phyloP scores from a whole-genome alignment of 768 basidiomycete species.

The Leccinum barrowsii region DNA sequence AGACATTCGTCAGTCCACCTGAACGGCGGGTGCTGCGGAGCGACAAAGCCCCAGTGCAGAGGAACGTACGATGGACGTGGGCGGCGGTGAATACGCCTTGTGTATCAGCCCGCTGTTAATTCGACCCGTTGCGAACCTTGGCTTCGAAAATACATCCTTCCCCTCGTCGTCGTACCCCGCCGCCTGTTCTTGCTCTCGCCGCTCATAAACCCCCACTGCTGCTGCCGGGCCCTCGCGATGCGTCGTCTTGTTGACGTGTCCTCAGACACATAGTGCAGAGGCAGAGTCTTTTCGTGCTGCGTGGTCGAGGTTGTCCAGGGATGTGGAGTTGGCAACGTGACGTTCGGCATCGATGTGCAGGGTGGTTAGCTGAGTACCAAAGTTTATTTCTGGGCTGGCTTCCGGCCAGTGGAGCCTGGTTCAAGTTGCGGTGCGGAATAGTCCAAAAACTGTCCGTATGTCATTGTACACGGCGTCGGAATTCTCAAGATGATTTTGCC shows the following conservation, averaged over 20 bases:
- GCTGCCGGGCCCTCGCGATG: constrained; percentile 34
- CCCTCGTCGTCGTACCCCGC: constrained; percentile 54
- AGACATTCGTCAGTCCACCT: neutral
- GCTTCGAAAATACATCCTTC: constrained; percentile 61
- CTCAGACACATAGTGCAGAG: constrained; percentile 51
- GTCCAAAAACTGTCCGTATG: too few relatives aligned
- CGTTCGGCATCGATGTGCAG: too few relatives aligned
- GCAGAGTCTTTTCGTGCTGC: constrained; percentile 41
- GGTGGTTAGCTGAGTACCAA: too few relatives aligned
- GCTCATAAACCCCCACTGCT: constrained; percentile 27
- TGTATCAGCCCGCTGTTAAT: constrained; percentile 58
- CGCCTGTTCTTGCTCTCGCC: constrained; percentile 26
- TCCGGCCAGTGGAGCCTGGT: too few relatives aligned
- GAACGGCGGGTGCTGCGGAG: constrained; percentile 6
- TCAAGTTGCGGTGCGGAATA: too few relatives aligned
- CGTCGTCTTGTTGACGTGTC: constrained; percentile 47
- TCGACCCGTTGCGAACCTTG: constrained; percentile 34
- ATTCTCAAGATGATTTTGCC: too few relatives aligned
- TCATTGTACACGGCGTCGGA: too few relatives aligned
- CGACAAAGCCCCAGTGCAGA: neutral
- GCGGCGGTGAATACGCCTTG: constrained; percentile 60
- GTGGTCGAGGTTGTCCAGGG: constrained; percentile 25
- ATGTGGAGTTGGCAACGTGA: constrained; percentile 3
- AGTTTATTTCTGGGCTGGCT: too few relatives aligned
- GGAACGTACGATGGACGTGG: constrained; percentile 55